phyloP scores from a whole-genome alignment of 345 rosid species.

The Hibiscus tridactylites region DNA sequence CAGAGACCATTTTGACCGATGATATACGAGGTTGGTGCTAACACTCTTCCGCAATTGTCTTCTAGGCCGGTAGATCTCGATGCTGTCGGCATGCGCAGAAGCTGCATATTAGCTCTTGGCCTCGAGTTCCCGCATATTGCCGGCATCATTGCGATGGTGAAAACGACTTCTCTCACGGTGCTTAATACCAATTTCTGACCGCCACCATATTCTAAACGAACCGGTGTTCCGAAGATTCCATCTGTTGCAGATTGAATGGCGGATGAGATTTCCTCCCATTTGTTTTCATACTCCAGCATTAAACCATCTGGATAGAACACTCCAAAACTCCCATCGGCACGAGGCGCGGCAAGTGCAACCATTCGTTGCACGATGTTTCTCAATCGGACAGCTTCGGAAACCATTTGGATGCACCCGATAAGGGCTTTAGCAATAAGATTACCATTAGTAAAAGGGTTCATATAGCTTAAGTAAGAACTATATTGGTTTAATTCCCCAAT shows the following conservation, averaged over 20 bases:
- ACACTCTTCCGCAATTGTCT: not conserved
- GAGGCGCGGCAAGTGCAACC: not conserved
- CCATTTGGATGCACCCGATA: not conserved
- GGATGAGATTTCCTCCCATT: not conserved
- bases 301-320: not conserved
- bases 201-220: not conserved
- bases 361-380: not conserved
- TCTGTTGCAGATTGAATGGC: not conserved
- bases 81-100: not conserved
- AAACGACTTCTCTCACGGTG: not conserved
- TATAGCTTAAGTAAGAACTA: not conserved
- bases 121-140: not conserved
- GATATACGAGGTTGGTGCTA: not conserved
- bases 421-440: not conserved
- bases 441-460: not conserved
- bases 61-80: not conserved
- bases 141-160: not conserved
- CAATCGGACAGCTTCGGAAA: not conserved
- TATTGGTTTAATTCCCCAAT: not conserved
- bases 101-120: not conserved
- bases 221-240: not conserved
- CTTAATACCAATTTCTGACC: not conserved
- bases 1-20: not conserved
- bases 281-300: not conserved
- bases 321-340: not conserved